phyloP scores from a whole-genome alignment of 106 monocot species.

The Apostasia shenzhenica region DNA sequence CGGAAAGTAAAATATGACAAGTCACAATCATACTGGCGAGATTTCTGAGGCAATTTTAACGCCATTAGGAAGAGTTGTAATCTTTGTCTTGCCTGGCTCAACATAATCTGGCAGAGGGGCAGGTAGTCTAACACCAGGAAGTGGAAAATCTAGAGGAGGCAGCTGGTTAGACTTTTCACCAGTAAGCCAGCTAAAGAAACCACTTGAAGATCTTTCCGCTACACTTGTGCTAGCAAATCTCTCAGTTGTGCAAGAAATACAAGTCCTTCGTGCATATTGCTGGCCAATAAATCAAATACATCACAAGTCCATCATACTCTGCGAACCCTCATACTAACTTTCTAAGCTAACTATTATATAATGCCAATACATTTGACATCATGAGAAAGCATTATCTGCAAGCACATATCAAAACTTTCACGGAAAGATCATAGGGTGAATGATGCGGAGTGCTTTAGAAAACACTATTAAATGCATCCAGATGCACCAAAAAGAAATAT shows the following conservation, averaged over 20 bases:
- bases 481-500: too few species aligned
- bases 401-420: too few species aligned
- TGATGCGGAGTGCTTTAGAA: too few species aligned
- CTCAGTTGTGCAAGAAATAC: conserved; percentile 11
- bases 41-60: conserved; percentile 83
- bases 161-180: conserved; percentile 36
- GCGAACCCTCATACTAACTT: too few species aligned
- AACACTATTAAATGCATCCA: too few species aligned
- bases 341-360: too few species aligned
- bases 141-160: conserved; percentile 58
- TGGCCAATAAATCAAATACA: neutral
- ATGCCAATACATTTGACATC: too few species aligned
- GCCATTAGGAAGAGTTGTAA: conserved; percentile 79
- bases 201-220: conserved; percentile 58
- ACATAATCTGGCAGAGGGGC: conserved; percentile 68
- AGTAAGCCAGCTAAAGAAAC: conserved; percentile 71
- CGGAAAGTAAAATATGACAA: neutral
- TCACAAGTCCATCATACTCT: too few species aligned
- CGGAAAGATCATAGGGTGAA: too few species aligned
- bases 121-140: conserved; percentile 49
- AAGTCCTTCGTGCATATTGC: neutral
- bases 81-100: conserved; percentile 61
- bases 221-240: conserved; percentile 74
- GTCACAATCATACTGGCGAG: conserved; percentile 40
- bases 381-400: too few species aligned